phyloP scores from a whole-genome alignment of 106 monocot species.

The Acanthochlamys bracteata region DNA sequence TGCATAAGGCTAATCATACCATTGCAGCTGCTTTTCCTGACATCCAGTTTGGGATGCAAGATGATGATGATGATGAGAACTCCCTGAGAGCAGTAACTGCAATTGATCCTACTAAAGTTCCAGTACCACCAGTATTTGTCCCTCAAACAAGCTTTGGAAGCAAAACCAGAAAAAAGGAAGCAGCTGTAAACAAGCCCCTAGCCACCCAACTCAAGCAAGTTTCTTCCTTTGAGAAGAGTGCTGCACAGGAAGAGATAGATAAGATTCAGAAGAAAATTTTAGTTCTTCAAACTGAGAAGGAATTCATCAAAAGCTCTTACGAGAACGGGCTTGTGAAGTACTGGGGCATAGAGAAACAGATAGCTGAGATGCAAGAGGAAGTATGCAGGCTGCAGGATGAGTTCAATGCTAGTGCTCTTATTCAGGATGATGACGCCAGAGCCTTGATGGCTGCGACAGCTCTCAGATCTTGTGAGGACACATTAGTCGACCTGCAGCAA shows the following conservation, averaged over 20 bases:
- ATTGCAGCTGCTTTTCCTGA: constrained; percentile 13
- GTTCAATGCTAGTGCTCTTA: constrained; percentile 9
- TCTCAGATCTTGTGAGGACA: constrained; percentile 8
- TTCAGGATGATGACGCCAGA: constrained; percentile 7
- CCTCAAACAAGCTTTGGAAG: neutral
- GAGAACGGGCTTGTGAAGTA: constrained; percentile 39
- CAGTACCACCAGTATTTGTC: neutral
- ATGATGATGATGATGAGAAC: constrained; percentile 10
- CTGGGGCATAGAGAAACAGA: constrained; percentile 44
- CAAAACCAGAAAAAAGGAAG: neutral
- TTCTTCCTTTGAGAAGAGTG: constrained; percentile 18
- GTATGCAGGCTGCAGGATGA: constrained; percentile 12
- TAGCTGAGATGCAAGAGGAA: constrained; percentile 50
- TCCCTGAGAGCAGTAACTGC: constrained; percentile 1
- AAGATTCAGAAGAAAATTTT: constrained; percentile 50
- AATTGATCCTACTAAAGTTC: constrained; percentile 4
- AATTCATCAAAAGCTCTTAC: constrained; percentile 56
- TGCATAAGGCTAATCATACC: constrained; percentile 12
- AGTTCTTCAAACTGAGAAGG: constrained; percentile 60
- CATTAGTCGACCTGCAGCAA: constrained; percentile 8
- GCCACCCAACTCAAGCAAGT: neutral
- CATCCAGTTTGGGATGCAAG: constrained; percentile 3
- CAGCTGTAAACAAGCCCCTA: neutral
- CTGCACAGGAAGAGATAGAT: constrained; percentile 51
- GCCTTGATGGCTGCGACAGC: constrained; percentile 12